Base-by-base conservation (phyloP, 768 basidiomycete species). In the Boletus huronensis region DNA sequence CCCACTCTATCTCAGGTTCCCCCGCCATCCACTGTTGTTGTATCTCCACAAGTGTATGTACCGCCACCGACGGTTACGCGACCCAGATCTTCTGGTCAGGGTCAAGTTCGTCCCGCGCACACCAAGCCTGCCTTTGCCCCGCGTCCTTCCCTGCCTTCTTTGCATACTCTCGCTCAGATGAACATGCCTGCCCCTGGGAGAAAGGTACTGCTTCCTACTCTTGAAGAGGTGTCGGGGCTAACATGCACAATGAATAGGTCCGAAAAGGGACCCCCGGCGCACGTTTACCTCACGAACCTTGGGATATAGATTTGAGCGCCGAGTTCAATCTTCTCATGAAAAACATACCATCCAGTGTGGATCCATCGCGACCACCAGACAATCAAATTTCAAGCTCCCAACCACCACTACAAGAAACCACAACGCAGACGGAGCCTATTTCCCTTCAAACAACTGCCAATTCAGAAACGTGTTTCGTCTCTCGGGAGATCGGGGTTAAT, bases 191-290 rank as follows among this genome's bases (percentile, higher is more conserved):
- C 71, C 9, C 73, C 75, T 14, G 42, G 21, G 0, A 71, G 63
- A 58, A 75, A 75, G 71, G 77, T 78, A 54, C 45, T 52, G 53
- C 19, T 39, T 25, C n/a, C 32, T 28, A 21, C 34, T 38, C 7
- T 4, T 25, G 1, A 10, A 17, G 17, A 19, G 6, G 8, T 14
- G 9, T 19, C 47, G 6, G 9, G 4, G 6, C 42, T 50, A 10
- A 54, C 44, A 13, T 19, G 39, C 14, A 21, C 26, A 21, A 14
- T 42, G 3, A 50, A 54, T 45, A 77, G 76, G 64, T 72, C 46
- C 72, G 73, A 41, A 77, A 72, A 46, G 76, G 76, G 6, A 71
- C 69, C 3, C 72, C 75, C 8, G 76, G 76, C 16, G 77, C 76
- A 41, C 73, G 67, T 19, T 57, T 77, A 42, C 76, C 76, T 10